Conservation (phyloP, 805 yeast genomes). For the Lachancea sp. region DNA sequence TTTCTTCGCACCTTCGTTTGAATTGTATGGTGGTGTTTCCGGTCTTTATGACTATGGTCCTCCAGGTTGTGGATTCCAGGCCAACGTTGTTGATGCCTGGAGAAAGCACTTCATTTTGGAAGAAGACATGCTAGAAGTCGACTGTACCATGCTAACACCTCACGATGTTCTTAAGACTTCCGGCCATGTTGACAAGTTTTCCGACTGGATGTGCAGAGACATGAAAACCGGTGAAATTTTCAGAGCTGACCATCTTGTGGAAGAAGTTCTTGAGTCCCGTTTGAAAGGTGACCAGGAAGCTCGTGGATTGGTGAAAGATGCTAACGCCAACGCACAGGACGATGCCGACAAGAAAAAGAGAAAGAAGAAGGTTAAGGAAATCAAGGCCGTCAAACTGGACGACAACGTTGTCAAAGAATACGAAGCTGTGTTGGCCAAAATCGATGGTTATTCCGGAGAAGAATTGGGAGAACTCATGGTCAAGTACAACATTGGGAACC, state of each 20-base stretch:
- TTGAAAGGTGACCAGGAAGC: conserved; percentile 97
- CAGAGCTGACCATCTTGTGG: conserved; percentile 97
- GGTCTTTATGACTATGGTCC: conserved; percentile 99
- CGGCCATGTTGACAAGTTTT: conserved; percentile 98
- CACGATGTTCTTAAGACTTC: conserved; percentile 96
- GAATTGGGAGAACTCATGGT: conserved; percentile 84
- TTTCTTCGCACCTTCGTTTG: conserved; percentile 96
- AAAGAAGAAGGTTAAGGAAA: conserved; percentile 94
- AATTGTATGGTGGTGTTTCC: conserved; percentile 96
- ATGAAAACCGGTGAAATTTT: conserved; percentile 94
- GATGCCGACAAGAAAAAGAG: conserved; percentile 85
- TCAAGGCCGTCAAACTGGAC: conserved; percentile 78
- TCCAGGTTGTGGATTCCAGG: conserved; percentile 98
- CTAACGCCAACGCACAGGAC: conserved; percentile 53
- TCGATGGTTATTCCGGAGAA: conserved; percentile 91
- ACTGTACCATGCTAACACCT: conserved; percentile 96
- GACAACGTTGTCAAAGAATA: conserved; percentile 75
- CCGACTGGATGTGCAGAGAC: conserved; percentile 99
- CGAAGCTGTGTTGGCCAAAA: conserved; percentile 81
- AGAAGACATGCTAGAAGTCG: conserved; percentile 98
- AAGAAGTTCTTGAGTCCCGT: conserved; percentile 94
- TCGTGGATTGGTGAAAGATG: conserved; percentile 62
- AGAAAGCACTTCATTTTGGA: conserved; percentile 95
- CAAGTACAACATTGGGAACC: conserved; percentile 81
- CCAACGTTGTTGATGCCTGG: conserved; percentile 91